Percentiles rank a stretch among this genome's conserved stretches.
Conservation (phyloP, 2,329 filamentous ascomycete species). For the Aspergillus arachidicola region DNA sequence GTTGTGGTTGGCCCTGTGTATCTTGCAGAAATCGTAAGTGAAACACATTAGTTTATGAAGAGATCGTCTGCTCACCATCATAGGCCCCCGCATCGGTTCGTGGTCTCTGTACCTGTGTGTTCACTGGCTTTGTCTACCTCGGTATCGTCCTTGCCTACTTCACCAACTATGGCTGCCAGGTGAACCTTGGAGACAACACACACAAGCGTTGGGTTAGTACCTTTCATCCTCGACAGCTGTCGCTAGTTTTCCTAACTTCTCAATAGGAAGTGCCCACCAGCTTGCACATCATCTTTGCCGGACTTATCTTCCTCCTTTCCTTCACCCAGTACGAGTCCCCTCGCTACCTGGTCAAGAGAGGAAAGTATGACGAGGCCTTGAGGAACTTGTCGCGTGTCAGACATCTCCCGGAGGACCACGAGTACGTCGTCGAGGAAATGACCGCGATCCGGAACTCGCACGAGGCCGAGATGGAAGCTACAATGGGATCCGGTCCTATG, state of each 20-base stretch:
- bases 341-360: conserved; percentile 69
- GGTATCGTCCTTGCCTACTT: conserved; percentile 81
- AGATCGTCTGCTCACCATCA: not conserved
- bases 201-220: conserved; percentile 52
- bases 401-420: conserved; percentile 60
- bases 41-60: not conserved
- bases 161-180: conserved; percentile 65
- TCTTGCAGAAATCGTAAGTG: conserved; percentile 65
- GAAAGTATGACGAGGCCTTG: conserved; percentile 54
- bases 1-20: conserved; percentile 63
- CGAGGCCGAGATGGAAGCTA: conserved; percentile 72
- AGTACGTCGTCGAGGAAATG: conserved; percentile 65
- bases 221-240: conserved; percentile 23
- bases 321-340: conserved; percentile 72
- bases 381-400: conserved; percentile 57
- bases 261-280: conserved; percentile 63
- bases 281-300: conserved; percentile 76
- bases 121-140: conserved; percentile 72
- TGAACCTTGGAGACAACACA: conserved; percentile 53
- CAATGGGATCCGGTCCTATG: conserved; percentile 63
- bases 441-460: conserved; percentile 66
- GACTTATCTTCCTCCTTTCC: conserved; percentile 69
- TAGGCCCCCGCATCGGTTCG: conserved; percentile 65
- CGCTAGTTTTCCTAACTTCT: not conserved
- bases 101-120: conserved; percentile 73